Evolutionary conservation across 257 asterid species (phyloP).

Genomic region (Mentha longifolia): DNA sequence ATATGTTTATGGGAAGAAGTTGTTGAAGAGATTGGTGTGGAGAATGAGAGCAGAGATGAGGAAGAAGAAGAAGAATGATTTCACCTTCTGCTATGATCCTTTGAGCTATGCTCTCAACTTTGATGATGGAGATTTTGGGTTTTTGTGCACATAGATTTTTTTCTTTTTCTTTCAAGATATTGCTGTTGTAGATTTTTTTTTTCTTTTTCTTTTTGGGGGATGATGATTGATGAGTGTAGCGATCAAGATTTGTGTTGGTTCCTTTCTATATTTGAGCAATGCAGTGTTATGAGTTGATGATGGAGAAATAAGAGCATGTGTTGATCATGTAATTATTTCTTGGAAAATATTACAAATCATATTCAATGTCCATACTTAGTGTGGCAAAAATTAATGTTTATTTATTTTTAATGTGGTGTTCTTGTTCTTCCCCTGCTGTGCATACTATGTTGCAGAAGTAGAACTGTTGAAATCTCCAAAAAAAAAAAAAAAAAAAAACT

Average conservation of each 20-base stretch:
- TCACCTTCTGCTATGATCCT: slow-evolving; percentile 38
- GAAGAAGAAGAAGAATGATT: slow-evolving; percentile 9
- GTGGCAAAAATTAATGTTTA: no score
- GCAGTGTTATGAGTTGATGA: background rate
- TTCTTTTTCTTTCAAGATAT: background rate
- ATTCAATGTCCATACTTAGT: background rate
- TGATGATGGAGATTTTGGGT: slow-evolving; percentile 37
- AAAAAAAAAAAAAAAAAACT: no score
- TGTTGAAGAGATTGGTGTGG: slow-evolving; percentile 30
- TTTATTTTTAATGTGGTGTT: no score
- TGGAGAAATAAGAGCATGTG: no score
- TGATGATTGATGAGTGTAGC: background rate
- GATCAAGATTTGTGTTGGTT: slow-evolving; percentile 4
- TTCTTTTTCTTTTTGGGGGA: no score
- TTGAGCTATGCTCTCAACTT: slow-evolving; percentile 42
- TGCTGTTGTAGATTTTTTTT: background rate
- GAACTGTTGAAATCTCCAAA: no score
- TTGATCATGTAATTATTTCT: no score
- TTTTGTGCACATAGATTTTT: slow-evolving; percentile 26
- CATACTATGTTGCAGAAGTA: no score
- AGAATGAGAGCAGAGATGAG: slow-evolving; percentile 33
- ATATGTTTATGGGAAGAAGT: slow-evolving; percentile 15
- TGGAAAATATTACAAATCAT: background rate
- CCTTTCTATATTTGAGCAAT: background rate
- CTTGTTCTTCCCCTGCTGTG: background rate